Conservation (phyloP, 192 early-diverging fungal genomes). For the Piromyces finnis region DNA sequence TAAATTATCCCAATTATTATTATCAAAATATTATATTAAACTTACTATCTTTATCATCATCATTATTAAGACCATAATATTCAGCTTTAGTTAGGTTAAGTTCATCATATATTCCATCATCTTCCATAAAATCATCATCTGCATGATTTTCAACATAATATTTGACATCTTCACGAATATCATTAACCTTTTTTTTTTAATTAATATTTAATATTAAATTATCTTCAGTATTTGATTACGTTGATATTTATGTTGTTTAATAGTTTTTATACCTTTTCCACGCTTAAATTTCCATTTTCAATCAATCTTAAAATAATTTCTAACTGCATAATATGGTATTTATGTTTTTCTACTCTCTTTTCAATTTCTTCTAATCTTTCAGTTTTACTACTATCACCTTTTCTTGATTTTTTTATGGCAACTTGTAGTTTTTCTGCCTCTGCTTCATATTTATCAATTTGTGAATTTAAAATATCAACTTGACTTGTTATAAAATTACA, state of each 20-base stretch:
- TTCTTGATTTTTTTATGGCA: conserved; percentile 48
- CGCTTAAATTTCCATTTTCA: conserved; percentile 75
- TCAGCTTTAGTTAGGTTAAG: conserved; percentile 84
- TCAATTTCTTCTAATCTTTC: conserved; percentile 57
- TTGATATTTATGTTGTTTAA: too few species aligned
- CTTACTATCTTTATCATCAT: conserved; percentile 32
- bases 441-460: conserved; percentile 86
- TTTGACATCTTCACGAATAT: conserved; percentile 73
- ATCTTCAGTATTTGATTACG: too few species aligned
- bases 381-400: conserved; percentile 55
- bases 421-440: conserved; percentile 60
- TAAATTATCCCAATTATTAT: too few species aligned
- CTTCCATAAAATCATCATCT: conserved; percentile 83
- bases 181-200: conserved; percentile 29
- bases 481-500: conserved; percentile 66
- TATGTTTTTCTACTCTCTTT: conserved; percentile 68
- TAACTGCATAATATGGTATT: conserved; percentile 73
- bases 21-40: too few species aligned
- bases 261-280: conserved; percentile 71
- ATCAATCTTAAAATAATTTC: conserved; percentile 85
- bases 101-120: conserved; percentile 85
- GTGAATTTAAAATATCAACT: conserved; percentile 67
- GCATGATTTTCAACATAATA: conserved; percentile 86
- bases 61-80: conserved; percentile 55
- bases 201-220: neutral